These are phyloP conservation scores for Cercis canadensis DNA, from an alignment of 306 rosid genomes.

Conservation along the genomic window DNA sequence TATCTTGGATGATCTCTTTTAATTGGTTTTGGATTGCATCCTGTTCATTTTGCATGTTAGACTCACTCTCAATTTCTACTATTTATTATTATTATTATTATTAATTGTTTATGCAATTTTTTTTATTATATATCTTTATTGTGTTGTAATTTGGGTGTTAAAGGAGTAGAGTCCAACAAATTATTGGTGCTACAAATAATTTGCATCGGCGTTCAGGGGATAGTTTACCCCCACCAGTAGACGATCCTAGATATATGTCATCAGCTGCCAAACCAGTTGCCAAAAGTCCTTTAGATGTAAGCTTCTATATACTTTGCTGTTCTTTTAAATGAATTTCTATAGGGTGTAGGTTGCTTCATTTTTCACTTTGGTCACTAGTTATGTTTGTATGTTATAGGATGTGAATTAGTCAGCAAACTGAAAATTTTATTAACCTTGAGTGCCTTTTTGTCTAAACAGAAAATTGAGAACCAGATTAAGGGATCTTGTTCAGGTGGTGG, in stretches of 20 bases:
- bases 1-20: neutral
- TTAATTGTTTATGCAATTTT: neutral
- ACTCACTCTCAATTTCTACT: neutral
- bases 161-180: slow-evolving; percentile 61
- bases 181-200: slow-evolving; percentile 64
- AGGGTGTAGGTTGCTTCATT: neutral
- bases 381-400: neutral
- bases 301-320: slow-evolving; percentile 27
- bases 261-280: slow-evolving; percentile 42
- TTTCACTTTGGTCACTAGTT: too few relatives aligned
- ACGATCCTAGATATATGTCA: slow-evolving; percentile 46
- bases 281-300: slow-evolving; percentile 47
- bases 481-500: slow-evolving; percentile 39
- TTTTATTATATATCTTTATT: slow-evolving; percentile 33
- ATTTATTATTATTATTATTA: slow-evolving; percentile 17
- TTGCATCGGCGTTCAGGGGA: slow-evolving; percentile 55
- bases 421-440: neutral
- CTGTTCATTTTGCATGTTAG: slow-evolving; percentile 25
- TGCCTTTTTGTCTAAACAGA: neutral
- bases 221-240: slow-evolving; percentile 53
- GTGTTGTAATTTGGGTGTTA: slow-evolving; percentile 36
- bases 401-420: slow-evolving; percentile 19
- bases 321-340: slow-evolving; percentile 18
- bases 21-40: slow-evolving; percentile 26
- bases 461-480: slow-evolving; percentile 36